Evolutionary conservation across 129 eudicot genomes (phyloP), one percentile per base, ranked within the genome.

Genomic region (Saussurea involucrata): DNA sequence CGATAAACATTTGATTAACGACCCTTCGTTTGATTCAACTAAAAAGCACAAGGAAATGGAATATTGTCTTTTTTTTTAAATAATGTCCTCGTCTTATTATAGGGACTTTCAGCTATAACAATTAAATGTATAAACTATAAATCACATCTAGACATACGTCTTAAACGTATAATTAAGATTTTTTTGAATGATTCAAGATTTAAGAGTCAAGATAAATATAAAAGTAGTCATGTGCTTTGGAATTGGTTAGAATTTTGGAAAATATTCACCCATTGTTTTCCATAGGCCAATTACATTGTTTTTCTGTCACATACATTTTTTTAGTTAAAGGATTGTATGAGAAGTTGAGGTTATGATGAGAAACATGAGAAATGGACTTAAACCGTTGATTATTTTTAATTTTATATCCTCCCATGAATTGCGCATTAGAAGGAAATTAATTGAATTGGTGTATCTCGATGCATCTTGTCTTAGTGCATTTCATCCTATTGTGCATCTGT

Each of bases 241-340:
- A 73, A 6, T 73, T 57, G 21, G 20, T 73, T 73, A 68, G 42
- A 75, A 36, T 24, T 24, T 75, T 5, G 70, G 10, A 17, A 74
- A 55, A 24, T 18, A 53, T 53, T 72, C 40, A 74, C 5, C 70
- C 61, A 74, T 74, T 58, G 69, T 33, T 61, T 74, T 63, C 37
- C 61, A 34, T 61, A 27, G 70, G 34, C 78, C 70, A 74, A 34
- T 61, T 33, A 70, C 24, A 15, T 63, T 64, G n/a, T 36, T 63
- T 10, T 9, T 63, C 4, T 68, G 72, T 68, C 72, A 67, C 72
- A 49, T 49, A 49, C 17, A 49, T 49, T 15, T 49, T 49, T n/a
- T n/a, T n/a, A n/a, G n/a, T n/a, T n/a, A n/a, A n/a, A n/a, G n/a
- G n/a, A n/a, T n/a, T n/a, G n/a, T n/a, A n/a, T n/a, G n/a, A n/a